These are phyloP conservation scores for Trichoderma aggressivum DNA, from an alignment of 2,329 filamentous ascomycete genomes.

Conservation along the genomic window DNA sequence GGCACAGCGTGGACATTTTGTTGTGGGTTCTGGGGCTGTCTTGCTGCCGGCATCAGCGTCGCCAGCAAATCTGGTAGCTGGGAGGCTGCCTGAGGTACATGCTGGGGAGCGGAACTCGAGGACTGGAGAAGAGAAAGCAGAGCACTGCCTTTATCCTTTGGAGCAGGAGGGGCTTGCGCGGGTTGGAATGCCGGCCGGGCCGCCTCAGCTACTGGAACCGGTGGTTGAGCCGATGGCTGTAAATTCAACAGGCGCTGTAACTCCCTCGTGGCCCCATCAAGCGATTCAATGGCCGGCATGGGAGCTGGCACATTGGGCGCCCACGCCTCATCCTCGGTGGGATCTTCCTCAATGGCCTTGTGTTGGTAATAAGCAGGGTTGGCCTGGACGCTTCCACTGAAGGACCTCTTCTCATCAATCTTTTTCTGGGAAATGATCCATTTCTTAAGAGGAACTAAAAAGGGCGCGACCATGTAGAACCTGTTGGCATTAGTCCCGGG, in stretches of 20 bases:
- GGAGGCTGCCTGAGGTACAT: constrained; percentile 20
- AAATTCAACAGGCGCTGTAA: constrained; percentile 55
- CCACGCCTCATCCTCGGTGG: constrained; percentile 61
- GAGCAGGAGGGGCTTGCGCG: constrained; percentile 20
- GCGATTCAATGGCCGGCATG: constrained; percentile 41
- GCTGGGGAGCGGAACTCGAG: constrained; percentile 24
- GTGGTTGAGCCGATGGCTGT: constrained; percentile 50
- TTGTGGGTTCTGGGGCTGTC: constrained; percentile 57
- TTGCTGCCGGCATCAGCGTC: constrained; percentile 32
- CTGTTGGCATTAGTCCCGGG: constrained; percentile 68
- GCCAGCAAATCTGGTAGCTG: constrained; percentile 47
- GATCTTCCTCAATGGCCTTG: constrained; percentile 47
- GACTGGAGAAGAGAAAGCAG: constrained; percentile 53
- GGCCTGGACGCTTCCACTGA: constrained; percentile 38
- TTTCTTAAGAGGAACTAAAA: constrained; percentile 78
- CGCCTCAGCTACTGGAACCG: constrained; percentile 21
- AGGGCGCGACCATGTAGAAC: constrained; percentile 98
- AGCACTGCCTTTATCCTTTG: constrained; percentile 47
- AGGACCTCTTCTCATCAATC: constrained; percentile 53
- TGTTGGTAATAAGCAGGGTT: constrained; percentile 43
- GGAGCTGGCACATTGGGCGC: constrained; percentile 33
- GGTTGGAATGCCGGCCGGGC: background rate
- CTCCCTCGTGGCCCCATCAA: constrained; percentile 50
- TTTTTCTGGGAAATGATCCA: constrained; percentile 87
- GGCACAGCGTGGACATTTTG: constrained; percentile 48